Percentiles rank a stretch among this genome's conserved stretches.
These are phyloP conservation scores for Boletus insuetus DNA, from an alignment of 768 basidiomycete genomes.

Conservation along the genomic window DNA sequence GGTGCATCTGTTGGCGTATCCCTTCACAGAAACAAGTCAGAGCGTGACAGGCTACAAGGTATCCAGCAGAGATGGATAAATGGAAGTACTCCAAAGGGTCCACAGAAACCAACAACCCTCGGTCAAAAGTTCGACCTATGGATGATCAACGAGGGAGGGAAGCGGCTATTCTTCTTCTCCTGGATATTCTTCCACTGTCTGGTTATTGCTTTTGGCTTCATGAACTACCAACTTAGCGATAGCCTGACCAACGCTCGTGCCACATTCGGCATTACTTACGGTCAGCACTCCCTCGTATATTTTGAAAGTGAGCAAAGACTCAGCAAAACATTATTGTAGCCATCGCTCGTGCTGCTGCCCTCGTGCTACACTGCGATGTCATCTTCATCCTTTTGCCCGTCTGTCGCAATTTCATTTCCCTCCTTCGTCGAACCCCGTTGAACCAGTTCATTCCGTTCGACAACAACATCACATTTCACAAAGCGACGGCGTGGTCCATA, in stretches of 20 bases:
- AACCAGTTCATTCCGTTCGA: slow-evolving; percentile 90
- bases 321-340: slow-evolving; percentile 40
- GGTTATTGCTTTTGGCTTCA: slow-evolving; percentile 71
- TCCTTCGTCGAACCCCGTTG: slow-evolving; percentile 82
- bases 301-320: background rate
- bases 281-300: slow-evolving; percentile 41
- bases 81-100: slow-evolving; percentile 23
- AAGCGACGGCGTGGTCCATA: slow-evolving; percentile 89
- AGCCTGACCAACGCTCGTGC: slow-evolving; percentile 64
- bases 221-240: slow-evolving; percentile 80
- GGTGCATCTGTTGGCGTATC: slow-evolving; percentile 35
- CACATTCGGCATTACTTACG: slow-evolving; percentile 73
- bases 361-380: slow-evolving; percentile 88
- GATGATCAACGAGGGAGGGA: slow-evolving; percentile 93
- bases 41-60: slow-evolving; percentile 80
- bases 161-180: slow-evolving; percentile 70
- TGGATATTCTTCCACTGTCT: slow-evolving; percentile 82
- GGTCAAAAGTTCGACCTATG: slow-evolving; percentile 60
- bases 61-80: slow-evolving; percentile 63
- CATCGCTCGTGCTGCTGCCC: slow-evolving; percentile 84
- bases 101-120: slow-evolving; percentile 39
- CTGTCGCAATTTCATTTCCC: slow-evolving; percentile 91
- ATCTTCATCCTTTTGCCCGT: slow-evolving; percentile 93
- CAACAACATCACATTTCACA: slow-evolving; percentile 89
- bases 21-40: slow-evolving; percentile 83